phyloP scores from a whole-genome alignment of 2,329 filamentous ascomycete species.

The Diaporthe batatas region DNA sequence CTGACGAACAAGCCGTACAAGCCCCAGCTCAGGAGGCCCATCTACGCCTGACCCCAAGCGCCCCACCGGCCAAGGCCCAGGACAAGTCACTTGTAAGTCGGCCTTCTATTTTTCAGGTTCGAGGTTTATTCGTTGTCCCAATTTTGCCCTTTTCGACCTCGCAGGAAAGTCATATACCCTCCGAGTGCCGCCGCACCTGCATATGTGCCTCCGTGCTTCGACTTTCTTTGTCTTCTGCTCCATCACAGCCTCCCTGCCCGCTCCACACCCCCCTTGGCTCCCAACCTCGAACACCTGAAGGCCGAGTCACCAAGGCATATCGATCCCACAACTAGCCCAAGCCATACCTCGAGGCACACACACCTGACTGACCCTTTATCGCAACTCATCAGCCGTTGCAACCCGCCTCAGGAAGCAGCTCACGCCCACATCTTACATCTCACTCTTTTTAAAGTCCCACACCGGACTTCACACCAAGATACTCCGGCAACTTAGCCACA shows the following conservation, averaged over 20 bases:
- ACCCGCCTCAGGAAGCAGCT: conserved; percentile 19
- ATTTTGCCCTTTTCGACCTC: conserved; percentile 18
- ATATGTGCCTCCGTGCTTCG: conserved; percentile 24
- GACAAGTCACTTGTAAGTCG: conserved; percentile 40
- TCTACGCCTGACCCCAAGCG: conserved; percentile 39
- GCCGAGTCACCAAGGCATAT: conserved; percentile 32
- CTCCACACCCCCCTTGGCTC: conserved; percentile 22
- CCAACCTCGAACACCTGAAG: conserved; percentile 29
- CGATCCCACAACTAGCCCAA: conserved; percentile 37
- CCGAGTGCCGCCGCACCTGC: conserved; percentile 35
- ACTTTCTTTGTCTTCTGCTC: conserved; percentile 37
- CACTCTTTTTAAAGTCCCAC: conserved; percentile 18
- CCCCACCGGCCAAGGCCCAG: conserved; percentile 35
- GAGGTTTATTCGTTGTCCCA: conserved; percentile 30
- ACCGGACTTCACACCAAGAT: conserved; percentile 17
- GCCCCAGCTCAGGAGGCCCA: conserved; percentile 42
- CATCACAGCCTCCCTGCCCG: conserved; percentile 31
- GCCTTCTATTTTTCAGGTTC: conserved; percentile 16
- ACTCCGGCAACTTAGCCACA: conserved; percentile 21
- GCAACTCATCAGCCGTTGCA: conserved; percentile 36
- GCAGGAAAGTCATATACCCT: conserved; percentile 41
- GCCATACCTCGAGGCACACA: conserved; percentile 41
- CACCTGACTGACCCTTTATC: conserved; percentile 34
- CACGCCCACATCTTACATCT: conserved; percentile 29
- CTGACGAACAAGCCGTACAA: conserved; percentile 42